These are phyloP conservation scores for Penicillium italicum DNA, from an alignment of 2,329 filamentous ascomycete species.

Conservation along the genomic window DNA sequence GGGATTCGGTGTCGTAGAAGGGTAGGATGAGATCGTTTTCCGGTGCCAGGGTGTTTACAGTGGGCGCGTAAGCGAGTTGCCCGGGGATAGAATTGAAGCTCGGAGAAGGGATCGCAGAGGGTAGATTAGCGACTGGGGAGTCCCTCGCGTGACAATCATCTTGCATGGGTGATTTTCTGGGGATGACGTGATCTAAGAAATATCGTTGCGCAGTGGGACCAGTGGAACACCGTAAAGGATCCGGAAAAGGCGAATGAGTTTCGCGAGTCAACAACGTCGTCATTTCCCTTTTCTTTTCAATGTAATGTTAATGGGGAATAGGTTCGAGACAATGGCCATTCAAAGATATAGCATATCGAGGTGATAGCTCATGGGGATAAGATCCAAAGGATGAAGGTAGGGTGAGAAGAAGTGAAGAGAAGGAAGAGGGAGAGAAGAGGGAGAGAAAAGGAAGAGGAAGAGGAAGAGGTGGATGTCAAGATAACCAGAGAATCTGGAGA, in stretches of 20 bases:
- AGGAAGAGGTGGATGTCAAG: background rate
- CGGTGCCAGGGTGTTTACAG: slow-evolving; percentile 38
- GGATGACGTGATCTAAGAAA: slow-evolving; percentile 25
- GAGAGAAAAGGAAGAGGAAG: background rate
- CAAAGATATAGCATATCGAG: background rate
- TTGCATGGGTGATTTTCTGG: slow-evolving; percentile 28
- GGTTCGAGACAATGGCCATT: background rate
- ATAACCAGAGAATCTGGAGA: background rate
- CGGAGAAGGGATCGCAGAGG: slow-evolving; percentile 40
- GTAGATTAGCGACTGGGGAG: slow-evolving; percentile 28
- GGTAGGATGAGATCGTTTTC: slow-evolving; percentile 44
- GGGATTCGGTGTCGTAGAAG: slow-evolving; percentile 38
- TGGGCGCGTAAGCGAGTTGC: slow-evolving; percentile 34
- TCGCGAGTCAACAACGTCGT: slow-evolving; percentile 33
- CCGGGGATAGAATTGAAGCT: slow-evolving; percentile 31
- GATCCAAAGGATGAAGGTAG: background rate
- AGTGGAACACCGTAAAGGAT: slow-evolving; percentile 30
- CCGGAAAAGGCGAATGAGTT: slow-evolving; percentile 31
- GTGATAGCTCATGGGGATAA: background rate
- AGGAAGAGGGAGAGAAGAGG: background rate
- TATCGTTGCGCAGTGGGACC: slow-evolving; percentile 32
- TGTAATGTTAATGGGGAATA: background rate
- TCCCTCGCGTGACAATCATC: slow-evolving; percentile 24
- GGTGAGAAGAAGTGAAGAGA: no score
- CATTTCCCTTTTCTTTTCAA: slow-evolving; percentile 26